These are phyloP conservation scores for Metarhizium brunneum DNA, from an alignment of 2,329 filamentous ascomycete species.

Conservation along the genomic window DNA sequence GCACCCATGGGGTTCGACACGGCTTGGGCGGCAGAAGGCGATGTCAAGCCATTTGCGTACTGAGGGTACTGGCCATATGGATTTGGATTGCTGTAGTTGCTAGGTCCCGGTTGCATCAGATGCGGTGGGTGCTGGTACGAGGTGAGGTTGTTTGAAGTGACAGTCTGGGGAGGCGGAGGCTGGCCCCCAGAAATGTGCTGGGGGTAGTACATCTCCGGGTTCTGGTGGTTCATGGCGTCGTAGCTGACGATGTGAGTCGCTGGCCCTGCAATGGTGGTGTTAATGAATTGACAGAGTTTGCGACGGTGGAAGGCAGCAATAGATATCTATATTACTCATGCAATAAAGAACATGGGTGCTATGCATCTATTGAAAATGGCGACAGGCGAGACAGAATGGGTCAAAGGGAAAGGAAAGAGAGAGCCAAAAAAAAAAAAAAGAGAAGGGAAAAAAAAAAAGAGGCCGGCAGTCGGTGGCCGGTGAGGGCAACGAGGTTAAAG, in stretches of 20 bases:
- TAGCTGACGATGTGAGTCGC: conserved; percentile 22
- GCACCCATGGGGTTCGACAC: conserved; percentile 62
- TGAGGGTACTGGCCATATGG: conserved; percentile 57
- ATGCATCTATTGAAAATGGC: neutral
- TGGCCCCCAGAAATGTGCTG: conserved; percentile 72
- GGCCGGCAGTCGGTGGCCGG: neutral
- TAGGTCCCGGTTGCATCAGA: conserved; percentile 62
- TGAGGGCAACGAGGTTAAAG: neutral
- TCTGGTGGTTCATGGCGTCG: conserved; percentile 46
- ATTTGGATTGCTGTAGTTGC: conserved; percentile 54
- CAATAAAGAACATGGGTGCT: neutral
- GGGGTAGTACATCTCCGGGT: conserved; percentile 74
- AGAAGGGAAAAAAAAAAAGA: conserved; percentile 16
- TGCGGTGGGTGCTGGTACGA: conserved; percentile 76
- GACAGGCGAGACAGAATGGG: neutral
- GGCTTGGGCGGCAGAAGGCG: conserved; percentile 61
- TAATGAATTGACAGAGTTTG: conserved; percentile 50
- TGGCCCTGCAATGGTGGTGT: conserved; percentile 24
- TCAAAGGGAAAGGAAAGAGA: neutral
- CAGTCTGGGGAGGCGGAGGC: conserved; percentile 64
- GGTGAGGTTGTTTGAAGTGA: conserved; percentile 61
- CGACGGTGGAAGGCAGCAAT: conserved; percentile 43
- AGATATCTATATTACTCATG: neutral
- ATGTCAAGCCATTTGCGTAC: conserved; percentile 69
- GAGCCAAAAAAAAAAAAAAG: conserved; percentile 9